Percentiles rank a stretch among this genome's conserved stretches.
phyloP scores from a whole-genome alignment of 2,329 filamentous ascomycete species.

The Beauveria sp. region DNA sequence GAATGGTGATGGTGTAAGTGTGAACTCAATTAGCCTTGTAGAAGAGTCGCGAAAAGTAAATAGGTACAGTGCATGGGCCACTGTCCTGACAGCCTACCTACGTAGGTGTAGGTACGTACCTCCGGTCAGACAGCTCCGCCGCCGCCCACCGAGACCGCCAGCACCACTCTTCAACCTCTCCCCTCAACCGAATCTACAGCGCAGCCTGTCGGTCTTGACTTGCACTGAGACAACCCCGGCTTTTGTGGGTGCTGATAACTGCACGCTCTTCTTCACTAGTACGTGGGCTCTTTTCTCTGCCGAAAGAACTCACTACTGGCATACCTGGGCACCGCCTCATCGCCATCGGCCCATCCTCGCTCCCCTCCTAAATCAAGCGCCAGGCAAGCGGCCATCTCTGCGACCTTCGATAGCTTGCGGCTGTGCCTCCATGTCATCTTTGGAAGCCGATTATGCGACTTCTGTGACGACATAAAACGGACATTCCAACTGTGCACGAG shows the following conservation, averaged over 20 bases:
- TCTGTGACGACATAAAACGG: not conserved
- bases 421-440: not conserved
- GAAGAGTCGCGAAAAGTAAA: not conserved
- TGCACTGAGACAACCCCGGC: not conserved
- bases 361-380: constrained; percentile 4
- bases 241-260: not conserved
- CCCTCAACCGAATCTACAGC: constrained; percentile 1
- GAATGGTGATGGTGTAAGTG: not conserved
- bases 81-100: not conserved
- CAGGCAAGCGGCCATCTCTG: not conserved
- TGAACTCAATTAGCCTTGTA: not conserved
- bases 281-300: not conserved
- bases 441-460: not conserved
- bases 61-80: not conserved
- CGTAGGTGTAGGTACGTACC: not conserved
- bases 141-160: not conserved
- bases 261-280: not conserved
- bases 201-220: not conserved
- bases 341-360: not conserved
- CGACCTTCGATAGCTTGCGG: not conserved
- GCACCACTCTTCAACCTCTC: constrained; percentile 4
- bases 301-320: not conserved
- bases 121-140: not conserved
- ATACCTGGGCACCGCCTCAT: not conserved
- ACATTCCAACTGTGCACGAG: not conserved